Evolutionary conservation across 1,139 yeast species (phyloP), one percentile per base, ranked within the genome.

Genomic region (Hansenula sp.): DNA sequence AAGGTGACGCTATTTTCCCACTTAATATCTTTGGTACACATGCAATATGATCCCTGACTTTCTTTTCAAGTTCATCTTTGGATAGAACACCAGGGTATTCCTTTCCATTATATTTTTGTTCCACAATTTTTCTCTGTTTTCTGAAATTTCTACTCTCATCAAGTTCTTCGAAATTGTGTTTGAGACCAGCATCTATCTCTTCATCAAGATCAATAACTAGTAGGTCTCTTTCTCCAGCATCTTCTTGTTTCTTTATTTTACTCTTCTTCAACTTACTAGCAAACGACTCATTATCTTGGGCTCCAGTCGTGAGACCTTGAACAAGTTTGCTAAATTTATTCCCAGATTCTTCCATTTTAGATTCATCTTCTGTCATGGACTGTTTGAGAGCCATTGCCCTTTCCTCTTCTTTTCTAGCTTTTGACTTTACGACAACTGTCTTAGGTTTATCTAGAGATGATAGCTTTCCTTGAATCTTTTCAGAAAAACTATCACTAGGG

Each of bases 1-100:
- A 81, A 22, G 57, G 54, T 0, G 87, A 79, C 12, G 65, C 60
- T 1, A 54, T 50, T 13, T 61, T 48, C 1, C 79, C 82, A 2
- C 62, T 54, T 10, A 82, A 57, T 11, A 82, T 66, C 21, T 61
- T 56, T 1, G 69, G 68, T 0, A 79, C 60, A 1, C 69, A 42
- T 2, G 48, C 44, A 14, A 69, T 42, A 42, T 69, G 62, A 10
- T 57, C 55, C 20, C 57, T 50, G 1, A 66, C 64, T 37, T 66
- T 59, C 0, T 41, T 35, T 8, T 52, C 41, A 14, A 69, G 38
- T 29, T 62, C 64, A 1, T 41, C 39, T 9, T 52, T 44, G 16
- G 47, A 46, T 13, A 61, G 35, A 1, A 45, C 27, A 1, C 47
- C 47, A 6, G 45, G 44, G 19, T 37, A 50, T 2, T 31, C 33